A percentile compares a stretch with the other conserved stretches of the same genome.
phyloP scores from a whole-genome alignment of 129 eudicot genomes.

The Deinandra increscens region DNA sequence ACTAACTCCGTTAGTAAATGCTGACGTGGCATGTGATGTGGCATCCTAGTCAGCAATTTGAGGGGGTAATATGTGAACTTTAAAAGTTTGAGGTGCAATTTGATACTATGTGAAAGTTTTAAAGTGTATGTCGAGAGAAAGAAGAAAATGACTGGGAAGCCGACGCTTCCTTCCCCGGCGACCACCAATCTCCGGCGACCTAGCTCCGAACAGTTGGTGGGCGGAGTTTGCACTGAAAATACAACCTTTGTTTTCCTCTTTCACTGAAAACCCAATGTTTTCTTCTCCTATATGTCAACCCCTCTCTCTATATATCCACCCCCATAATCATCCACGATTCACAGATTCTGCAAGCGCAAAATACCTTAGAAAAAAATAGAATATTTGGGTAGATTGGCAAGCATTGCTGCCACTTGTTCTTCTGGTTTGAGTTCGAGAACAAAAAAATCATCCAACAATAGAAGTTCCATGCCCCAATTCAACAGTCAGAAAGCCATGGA shows the following conservation, averaged over 20 bases:
- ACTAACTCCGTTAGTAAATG: too few species aligned
- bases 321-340: slow-evolving; percentile 2
- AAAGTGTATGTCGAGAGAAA: too few species aligned
- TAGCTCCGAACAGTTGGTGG: slow-evolving; percentile 29
- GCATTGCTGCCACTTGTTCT: slow-evolving; percentile 54
- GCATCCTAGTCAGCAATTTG: too few species aligned
- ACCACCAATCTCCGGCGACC: too few species aligned
- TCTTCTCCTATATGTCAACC: slow-evolving; percentile 2
- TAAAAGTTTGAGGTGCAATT: too few species aligned
- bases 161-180: too few species aligned
- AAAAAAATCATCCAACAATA: slow-evolving; percentile 38
- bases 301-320: slow-evolving; percentile 24
- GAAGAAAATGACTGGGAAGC: too few species aligned
- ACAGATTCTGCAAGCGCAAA: background rate
- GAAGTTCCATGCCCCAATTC: slow-evolving; percentile 40
- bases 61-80: too few species aligned
- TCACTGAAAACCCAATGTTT: slow-evolving; percentile 34
- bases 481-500: slow-evolving; percentile 56
- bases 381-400: slow-evolving; percentile 40
- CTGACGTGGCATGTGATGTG: too few species aligned
- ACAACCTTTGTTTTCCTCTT: slow-evolving; percentile 25
- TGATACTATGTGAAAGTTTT: too few species aligned
- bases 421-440: slow-evolving; percentile 43
- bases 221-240: slow-evolving; percentile 24
- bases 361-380: background rate